These are phyloP conservation scores for Acephala macrosclerotiorum DNA, from an alignment of 2,329 filamentous ascomycete species.

Conservation along the genomic window DNA sequence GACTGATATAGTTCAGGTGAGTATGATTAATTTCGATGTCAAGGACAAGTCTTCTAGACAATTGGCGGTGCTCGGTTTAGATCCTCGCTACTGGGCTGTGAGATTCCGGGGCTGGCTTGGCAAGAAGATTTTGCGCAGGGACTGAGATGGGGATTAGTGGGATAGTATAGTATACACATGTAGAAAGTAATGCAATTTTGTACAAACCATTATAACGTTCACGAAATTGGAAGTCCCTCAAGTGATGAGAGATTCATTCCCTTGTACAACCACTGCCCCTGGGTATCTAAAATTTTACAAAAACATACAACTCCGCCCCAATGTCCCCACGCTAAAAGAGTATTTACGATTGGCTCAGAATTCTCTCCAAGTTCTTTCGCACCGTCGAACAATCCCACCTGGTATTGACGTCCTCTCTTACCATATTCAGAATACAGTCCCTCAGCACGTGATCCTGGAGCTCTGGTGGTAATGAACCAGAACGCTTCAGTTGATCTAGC, in stretches of 20 bases:
- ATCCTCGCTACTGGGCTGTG: too few species aligned
- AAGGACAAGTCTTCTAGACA: too few species aligned
- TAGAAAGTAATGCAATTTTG: too few species aligned
- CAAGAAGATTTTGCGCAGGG: too few species aligned
- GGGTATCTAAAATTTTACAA: conserved; percentile 7
- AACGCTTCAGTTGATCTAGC: conserved; percentile 47
- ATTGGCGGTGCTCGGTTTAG: too few species aligned
- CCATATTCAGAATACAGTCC: conserved; percentile 35
- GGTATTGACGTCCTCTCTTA: background rate
- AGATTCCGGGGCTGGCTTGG: too few species aligned
- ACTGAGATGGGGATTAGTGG: too few species aligned
- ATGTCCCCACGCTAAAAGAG: too few species aligned
- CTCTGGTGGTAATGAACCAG: conserved; percentile 29
- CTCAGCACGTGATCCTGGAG: conserved; percentile 36
- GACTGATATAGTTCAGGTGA: too few species aligned
- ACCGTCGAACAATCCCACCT: conserved; percentile 1
- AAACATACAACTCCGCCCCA: background rate
- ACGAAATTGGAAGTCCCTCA: background rate
- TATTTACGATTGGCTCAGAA: background rate
- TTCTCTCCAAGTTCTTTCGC: background rate
- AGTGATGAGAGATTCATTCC: background rate
- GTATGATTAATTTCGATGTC: too few species aligned
- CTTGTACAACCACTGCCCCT: background rate
- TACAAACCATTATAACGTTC: too few species aligned
- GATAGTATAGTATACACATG: too few species aligned